Evolutionary conservation across 1,284 basidiomycete species (phyloP).

Genomic region (Tilletia indica): DNA sequence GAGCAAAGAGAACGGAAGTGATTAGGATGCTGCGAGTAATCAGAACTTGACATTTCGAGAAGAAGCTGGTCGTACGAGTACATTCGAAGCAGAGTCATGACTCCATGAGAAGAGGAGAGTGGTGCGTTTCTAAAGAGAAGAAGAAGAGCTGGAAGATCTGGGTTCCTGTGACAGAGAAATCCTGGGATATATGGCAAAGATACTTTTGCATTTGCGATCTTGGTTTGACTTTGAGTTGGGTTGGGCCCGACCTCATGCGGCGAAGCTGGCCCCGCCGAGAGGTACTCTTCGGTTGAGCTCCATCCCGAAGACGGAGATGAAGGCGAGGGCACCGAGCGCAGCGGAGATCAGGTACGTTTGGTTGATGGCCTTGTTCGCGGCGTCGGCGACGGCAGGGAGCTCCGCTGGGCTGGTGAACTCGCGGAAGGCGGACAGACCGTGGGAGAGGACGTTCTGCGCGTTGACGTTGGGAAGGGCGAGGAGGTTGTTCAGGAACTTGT

Average conservation of each 20-base stretch:
- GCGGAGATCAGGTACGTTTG: slow-evolving; percentile 29
- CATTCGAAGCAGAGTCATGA: too few species aligned
- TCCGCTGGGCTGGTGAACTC: slow-evolving; percentile 25
- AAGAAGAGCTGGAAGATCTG: too few species aligned
- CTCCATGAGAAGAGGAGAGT: too few species aligned
- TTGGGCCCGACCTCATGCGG: slow-evolving; percentile 7
- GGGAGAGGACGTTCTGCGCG: slow-evolving; percentile 24
- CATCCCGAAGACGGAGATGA: slow-evolving; percentile 32
- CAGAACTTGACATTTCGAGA: too few species aligned
- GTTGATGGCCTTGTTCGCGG: slow-evolving; percentile 33
- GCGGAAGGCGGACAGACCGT: slow-evolving; percentile 33
- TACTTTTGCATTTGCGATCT: not conserved
- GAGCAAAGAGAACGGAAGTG: too few species aligned
- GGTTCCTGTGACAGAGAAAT: too few species aligned
- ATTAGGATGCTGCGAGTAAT: too few species aligned
- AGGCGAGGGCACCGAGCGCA: slow-evolving; percentile 28
- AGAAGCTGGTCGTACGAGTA: too few species aligned
- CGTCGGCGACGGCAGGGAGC: slow-evolving; percentile 23
- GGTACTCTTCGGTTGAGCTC: slow-evolving; percentile 32
- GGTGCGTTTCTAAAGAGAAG: too few species aligned
- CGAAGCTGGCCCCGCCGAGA: slow-evolving; percentile 19
- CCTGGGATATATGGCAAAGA: too few species aligned
- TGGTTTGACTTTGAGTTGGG: not conserved
- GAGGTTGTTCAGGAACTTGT: slow-evolving; percentile 33
- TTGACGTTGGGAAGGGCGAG: slow-evolving; percentile 25